These are phyloP conservation scores for Termitomyces sp. DNA, from an alignment of 1,284 basidiomycete species.

Conservation along the genomic window DNA sequence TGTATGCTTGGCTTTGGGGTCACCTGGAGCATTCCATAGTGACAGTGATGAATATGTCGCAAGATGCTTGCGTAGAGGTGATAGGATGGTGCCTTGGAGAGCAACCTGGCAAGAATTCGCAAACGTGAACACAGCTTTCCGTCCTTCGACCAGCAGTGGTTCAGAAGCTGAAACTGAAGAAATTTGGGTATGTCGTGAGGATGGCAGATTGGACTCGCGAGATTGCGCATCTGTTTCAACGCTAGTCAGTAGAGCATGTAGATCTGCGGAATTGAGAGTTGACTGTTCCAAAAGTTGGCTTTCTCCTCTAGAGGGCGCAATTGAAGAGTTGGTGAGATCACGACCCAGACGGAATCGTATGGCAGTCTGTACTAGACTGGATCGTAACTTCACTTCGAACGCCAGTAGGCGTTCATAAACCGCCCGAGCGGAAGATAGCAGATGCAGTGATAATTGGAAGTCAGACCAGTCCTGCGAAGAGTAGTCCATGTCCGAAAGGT, in stretches of 20 bases:
- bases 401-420: constrained; percentile 60
- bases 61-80: constrained; percentile 79
- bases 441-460: constrained; percentile 79
- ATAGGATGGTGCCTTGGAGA: constrained; percentile 78
- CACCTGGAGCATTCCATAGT: constrained; percentile 58
- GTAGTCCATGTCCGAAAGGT: constrained; percentile 79
- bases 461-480: constrained; percentile 80
- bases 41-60: constrained; percentile 65
- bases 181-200: constrained; percentile 18
- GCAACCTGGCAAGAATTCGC: constrained; percentile 72
- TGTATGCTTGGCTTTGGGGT: constrained; percentile 37
- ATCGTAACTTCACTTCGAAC: constrained; percentile 69
- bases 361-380: constrained; percentile 54
- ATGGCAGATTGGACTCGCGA: constrained; percentile 21
- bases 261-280: constrained; percentile 72
- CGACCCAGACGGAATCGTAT: constrained; percentile 51
- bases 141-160: constrained; percentile 54
- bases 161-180: constrained; percentile 22
- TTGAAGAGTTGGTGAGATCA: constrained; percentile 50
- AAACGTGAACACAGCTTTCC: constrained; percentile 59
- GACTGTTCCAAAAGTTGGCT: constrained; percentile 75
- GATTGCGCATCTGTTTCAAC: constrained; percentile 40
- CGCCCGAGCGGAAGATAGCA: constrained; percentile 72
- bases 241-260: constrained; percentile 60
- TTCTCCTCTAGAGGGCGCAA: constrained; percentile 65